Conservation (phyloP, 331 rosid genomes). For the Pyracantha coccinea region DNA sequence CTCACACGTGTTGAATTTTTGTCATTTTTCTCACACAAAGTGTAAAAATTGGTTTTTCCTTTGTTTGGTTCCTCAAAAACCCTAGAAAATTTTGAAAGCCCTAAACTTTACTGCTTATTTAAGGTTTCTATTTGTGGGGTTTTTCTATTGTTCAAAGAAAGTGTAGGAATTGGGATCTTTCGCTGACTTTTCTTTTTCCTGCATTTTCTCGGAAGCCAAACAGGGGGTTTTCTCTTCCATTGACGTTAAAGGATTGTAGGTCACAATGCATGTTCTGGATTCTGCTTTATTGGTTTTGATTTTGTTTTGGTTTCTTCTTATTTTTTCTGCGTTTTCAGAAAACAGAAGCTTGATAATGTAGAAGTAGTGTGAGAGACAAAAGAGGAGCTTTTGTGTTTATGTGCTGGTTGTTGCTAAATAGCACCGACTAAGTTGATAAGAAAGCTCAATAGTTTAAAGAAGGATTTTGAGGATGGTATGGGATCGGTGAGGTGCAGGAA, state of each 20-base stretch:
- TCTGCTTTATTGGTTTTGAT: not conserved
- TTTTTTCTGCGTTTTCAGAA: not conserved
- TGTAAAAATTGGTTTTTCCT: not conserved
- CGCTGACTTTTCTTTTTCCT: not conserved
- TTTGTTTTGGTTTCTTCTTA: no score
- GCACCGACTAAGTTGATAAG: not conserved
- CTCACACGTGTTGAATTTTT: not conserved
- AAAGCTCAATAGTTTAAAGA: not conserved
- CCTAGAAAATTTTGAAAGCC: not conserved
- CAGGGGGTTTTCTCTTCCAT: not conserved
- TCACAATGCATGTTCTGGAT: not conserved
- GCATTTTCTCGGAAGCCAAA: conserved; percentile 1
- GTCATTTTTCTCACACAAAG: not conserved
- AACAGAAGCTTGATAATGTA: not conserved
- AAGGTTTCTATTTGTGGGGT: not conserved
- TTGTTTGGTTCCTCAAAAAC: not conserved
- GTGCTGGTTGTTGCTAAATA: conserved; percentile 1
- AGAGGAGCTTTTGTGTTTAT: not conserved
- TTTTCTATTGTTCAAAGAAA: not conserved
- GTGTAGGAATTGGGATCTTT: not conserved
- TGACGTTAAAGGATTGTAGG: not conserved
- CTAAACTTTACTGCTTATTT: not conserved
- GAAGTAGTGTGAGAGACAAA: not conserved
- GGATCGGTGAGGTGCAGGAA: conserved; percentile 15
- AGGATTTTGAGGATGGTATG: conserved; percentile 1